Base-by-base conservation (phyloP, 2,329 filamentous ascomycete species). In the Talaromyces sp. region DNA sequence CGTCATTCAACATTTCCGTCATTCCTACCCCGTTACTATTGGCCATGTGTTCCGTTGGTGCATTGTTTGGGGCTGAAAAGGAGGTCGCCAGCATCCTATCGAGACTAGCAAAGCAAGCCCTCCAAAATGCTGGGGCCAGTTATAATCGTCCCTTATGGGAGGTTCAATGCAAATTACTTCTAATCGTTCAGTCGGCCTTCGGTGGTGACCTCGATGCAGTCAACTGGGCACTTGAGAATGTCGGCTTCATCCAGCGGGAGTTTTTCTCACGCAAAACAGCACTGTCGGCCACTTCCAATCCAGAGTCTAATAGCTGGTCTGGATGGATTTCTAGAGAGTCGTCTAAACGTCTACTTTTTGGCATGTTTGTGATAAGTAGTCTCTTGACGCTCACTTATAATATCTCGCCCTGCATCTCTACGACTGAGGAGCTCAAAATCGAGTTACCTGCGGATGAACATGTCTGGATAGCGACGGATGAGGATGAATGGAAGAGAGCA, bases 41-140 rank as follows among this genome's bases (percentile, higher is more conserved):
- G 6, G 72, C 74, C 2, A 77, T 78, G 50, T 77, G 75, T 56
- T 73, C 74, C 16, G 75, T 78, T 62, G 76, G 76, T 1, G 75
- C 76, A 5, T 66, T 74, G 2, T 76, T 76, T 62, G 70, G 60
- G 19, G 33, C 50, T 9, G 71, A 74, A n/a, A 71, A 74, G 24
- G 73, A 73, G 22, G 69, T 70, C 16, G 73, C 75, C 3, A 71
- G 68, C 47, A 67, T 68, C 14, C 60, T 67, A 66, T 56, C 64
- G 13, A 19, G 43, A 33, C 19, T 67, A 14, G 64, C 66, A 57
- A 62, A 66, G 37, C 45, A 63, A 11, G 66, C 61, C 16, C 24
- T 67, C 22, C 60, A 64, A 49, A 56, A 19, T 33, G 56, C 43
- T 8, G 52, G 54, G 10, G 56, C 50, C 31, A 39, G 16, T 39